Evolutionary conservation across 1,284 basidiomycete genomes (phyloP).

Genomic region (Tilletia horrida): DNA sequence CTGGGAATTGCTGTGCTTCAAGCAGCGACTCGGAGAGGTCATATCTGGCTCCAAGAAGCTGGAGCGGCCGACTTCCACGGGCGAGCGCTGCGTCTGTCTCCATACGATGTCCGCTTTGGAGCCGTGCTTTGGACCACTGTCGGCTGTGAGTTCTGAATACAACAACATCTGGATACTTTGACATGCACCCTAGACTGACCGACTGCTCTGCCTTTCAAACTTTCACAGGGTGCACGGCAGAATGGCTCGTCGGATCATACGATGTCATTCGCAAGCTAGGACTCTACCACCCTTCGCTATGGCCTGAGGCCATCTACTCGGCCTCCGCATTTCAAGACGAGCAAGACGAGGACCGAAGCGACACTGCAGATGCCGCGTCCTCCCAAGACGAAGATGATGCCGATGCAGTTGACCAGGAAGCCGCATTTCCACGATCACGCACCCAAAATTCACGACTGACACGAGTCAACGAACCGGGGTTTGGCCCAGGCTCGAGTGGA

Average conservation of each 20-base stretch:
- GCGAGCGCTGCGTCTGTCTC: not conserved
- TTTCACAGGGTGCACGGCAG: conserved; percentile 1
- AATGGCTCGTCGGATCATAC: conserved; percentile 11
- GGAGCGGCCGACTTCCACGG: not conserved
- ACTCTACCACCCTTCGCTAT: conserved; percentile 10
- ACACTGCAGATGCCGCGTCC: not conserved
- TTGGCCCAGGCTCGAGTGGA: not conserved
- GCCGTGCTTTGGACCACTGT: conserved; percentile 13
- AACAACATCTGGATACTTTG: too few relatives aligned
- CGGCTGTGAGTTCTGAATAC: conserved; percentile 2
- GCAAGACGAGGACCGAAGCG: not conserved
- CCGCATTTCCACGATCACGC: conserved; percentile 1
- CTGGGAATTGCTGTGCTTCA: not conserved
- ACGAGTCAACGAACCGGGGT: not conserved
- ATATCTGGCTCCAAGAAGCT: not conserved
- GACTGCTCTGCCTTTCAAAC: too few relatives aligned
- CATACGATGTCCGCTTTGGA: conserved; percentile 10
- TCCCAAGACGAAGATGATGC: not conserved
- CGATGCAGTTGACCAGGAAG: conserved; percentile 2
- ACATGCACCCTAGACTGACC: too few relatives aligned
- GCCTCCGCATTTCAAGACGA: not conserved
- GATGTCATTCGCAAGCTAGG: conserved; percentile 1
- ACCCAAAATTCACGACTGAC: not conserved
- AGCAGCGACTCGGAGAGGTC: conserved; percentile 1
- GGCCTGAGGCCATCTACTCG: conserved; percentile 6